Base-by-base conservation (phyloP, 2,329 filamentous ascomycete species). In the Ceratocystis huliohia region DNA sequence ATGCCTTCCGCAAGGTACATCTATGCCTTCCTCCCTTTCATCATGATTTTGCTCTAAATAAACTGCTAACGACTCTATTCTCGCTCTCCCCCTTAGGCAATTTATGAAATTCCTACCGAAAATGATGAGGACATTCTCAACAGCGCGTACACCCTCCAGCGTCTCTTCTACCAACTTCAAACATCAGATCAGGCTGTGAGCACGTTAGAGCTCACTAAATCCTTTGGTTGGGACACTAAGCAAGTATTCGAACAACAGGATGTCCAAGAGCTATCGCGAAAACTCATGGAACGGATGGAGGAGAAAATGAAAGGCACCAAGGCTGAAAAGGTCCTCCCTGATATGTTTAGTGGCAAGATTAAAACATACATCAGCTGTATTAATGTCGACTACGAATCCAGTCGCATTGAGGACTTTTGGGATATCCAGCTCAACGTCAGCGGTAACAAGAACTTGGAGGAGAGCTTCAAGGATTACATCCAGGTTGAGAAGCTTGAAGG, bases 301-400 rank as follows among this genome's bases (percentile, higher is more conserved):
- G 89, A 94, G 73, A 93, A 89, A 74, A 99, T 99, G 95, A 99
- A 99, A 77, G 93, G 91, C 59, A 97, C 94, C 1, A 85, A 88
- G 63, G 89, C 91, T 13, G 90, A 97, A 74, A 95, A 93, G 71
- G 88, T 91, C 1, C 80, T 99, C 7, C 86, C 92, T 0, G 86
- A 89, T 69, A 88, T 99, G 79, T 97, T 99, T 73, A 92, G 94
- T 67, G 95, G 94, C 67, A 97, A 97, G 77, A 92, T 95, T 76
- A 97, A 97, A 79, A 99, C 94, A 0, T 99, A 97, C 76, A 95
- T 99, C 70, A 95, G 90, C 25, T 99, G 95, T 78, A 96, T 99
- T 75, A 94, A 99, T 75, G 95, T 99, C 69, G 87, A 96, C 72
- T 99, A 96, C 78, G 93, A 97, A 78, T 96, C 91, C 25, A 96